Evolutionary conservation across 192 early-diverging fungal genomes (phyloP).

Genomic region (Backusella tarrabulga): DNA sequence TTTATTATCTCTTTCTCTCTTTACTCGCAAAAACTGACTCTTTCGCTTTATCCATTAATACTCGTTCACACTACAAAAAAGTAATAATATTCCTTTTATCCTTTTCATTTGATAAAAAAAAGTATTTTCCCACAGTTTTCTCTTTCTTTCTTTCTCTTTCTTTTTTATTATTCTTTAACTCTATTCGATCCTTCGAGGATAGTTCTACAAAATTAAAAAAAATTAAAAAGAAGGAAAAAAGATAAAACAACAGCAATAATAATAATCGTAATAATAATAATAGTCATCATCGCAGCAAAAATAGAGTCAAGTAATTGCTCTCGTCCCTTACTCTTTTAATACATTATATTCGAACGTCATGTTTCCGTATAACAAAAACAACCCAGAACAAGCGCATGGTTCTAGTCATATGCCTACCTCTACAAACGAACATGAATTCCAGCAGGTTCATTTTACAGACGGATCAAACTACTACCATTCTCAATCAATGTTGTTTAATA

Average conservation of each 20-base stretch:
- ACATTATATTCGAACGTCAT: neutral
- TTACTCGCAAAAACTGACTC: neutral
- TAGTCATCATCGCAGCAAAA: neutral
- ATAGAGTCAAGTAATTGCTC: neutral
- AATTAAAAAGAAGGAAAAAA: neutral
- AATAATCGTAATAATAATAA: neutral
- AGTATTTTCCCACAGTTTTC: neutral
- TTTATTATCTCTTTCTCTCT: neutral
- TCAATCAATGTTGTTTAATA: neutral
- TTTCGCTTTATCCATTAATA: neutral
- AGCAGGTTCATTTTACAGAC: neutral
- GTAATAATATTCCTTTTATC: neutral
- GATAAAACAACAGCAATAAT: neutral
- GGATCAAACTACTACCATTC: neutral
- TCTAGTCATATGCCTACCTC: neutral
- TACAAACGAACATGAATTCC: neutral
- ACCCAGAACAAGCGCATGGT: neutral
- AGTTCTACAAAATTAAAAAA: neutral
- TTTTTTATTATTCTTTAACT: neutral
- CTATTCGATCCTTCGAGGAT: neutral
- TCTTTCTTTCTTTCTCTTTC: neutral
- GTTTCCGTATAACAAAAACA: neutral
- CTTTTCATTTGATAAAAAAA: constrained; percentile 3
- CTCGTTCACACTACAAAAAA: neutral
- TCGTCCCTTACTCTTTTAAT: neutral